Conservation (phyloP, 768 basidiomycete species). For the Serendipita vermifera region DNA sequence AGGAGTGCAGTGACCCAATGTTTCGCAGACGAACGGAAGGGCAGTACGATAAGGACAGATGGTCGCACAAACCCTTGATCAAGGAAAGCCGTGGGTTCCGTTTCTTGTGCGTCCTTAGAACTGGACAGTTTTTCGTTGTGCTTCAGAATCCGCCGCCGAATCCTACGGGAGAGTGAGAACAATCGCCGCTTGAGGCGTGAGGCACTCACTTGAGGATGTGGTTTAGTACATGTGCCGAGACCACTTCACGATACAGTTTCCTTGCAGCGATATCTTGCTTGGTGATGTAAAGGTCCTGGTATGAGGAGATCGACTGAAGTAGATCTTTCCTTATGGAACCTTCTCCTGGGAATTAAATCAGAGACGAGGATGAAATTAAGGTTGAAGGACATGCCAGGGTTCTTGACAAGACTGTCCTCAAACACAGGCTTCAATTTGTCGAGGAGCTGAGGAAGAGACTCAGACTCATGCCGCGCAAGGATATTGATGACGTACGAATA, state of each 20-base stretch:
- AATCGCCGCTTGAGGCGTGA: not conserved
- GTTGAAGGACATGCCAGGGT: constrained; percentile 33
- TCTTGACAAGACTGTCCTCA: constrained; percentile 38
- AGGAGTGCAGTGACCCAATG: constrained; percentile 73
- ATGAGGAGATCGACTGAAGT: constrained; percentile 47
- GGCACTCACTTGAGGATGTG: constrained; percentile 73
- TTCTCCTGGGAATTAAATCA: constrained; percentile 28
- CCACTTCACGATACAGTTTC: constrained; percentile 48
- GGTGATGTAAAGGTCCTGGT: constrained; percentile 68
- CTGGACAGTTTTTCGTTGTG: constrained; percentile 87
- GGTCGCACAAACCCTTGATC: constrained; percentile 98
- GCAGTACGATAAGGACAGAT: constrained; percentile 80
- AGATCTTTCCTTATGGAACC: constrained; percentile 51
- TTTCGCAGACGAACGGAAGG: constrained; percentile 80
- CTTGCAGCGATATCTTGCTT: constrained; percentile 53
- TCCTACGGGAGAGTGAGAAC: constrained; percentile 38
- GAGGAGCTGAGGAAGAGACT: constrained; percentile 31
- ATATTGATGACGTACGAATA: constrained; percentile 11
- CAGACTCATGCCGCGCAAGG: not conserved
- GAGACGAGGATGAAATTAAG: not conserved
- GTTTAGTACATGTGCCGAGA: constrained; percentile 70
- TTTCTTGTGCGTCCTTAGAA: constrained; percentile 45
- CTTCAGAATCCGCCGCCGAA: constrained; percentile 77
- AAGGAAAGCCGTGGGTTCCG: constrained; percentile 53
- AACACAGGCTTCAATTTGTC: constrained; percentile 47